Evolutionary conservation across 2,329 filamentous ascomycete species (phyloP).

Genomic region (Fusarium oligoseptatum): DNA sequence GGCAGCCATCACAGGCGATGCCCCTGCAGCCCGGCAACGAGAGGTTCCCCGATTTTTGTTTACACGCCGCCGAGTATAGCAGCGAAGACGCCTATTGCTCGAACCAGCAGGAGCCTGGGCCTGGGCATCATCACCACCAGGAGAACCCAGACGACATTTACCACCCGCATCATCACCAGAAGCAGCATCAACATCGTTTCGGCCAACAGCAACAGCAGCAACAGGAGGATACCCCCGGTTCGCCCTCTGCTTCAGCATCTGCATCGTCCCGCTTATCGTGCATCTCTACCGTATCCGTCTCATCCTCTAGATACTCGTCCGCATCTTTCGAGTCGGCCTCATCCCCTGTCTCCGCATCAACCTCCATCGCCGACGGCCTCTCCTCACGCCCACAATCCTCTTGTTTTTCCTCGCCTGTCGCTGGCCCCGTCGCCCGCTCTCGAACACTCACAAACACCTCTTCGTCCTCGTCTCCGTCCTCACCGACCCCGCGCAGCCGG

Average conservation of each 20-base stretch:
- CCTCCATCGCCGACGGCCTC: slow-evolving; percentile 29
- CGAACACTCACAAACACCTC: slow-evolving; percentile 40
- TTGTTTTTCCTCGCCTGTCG: slow-evolving; percentile 31
- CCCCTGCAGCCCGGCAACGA: slow-evolving; percentile 52
- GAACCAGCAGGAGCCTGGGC: slow-evolving; percentile 10
- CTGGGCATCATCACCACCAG: slow-evolving; percentile 5
- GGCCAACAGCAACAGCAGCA: slow-evolving; percentile 32
- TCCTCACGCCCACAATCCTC: slow-evolving; percentile 22
- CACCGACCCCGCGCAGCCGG: slow-evolving; percentile 55
- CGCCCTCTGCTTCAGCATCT: slow-evolving; percentile 40
- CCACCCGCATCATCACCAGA: slow-evolving; percentile 30
- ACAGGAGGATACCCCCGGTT: slow-evolving; percentile 40
- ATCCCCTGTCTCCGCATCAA: slow-evolving; percentile 38
- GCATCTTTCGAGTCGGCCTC: slow-evolving; percentile 40
- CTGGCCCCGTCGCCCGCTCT: slow-evolving; percentile 31
- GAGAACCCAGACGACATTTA: slow-evolving; percentile 21
- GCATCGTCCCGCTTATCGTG: slow-evolving; percentile 44
- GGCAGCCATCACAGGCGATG: slow-evolving; percentile 1
- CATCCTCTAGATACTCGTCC: slow-evolving; percentile 39
- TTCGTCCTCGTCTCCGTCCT: slow-evolving; percentile 42
- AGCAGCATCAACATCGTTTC: slow-evolving; percentile 48
- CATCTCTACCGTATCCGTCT: slow-evolving; percentile 41
- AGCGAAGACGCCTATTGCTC: slow-evolving; percentile 24
- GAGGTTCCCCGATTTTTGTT: slow-evolving; percentile 60
- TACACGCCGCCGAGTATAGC: slow-evolving; percentile 48